Evolutionary conservation across 1,284 basidiomycete species (phyloP).

Genomic region (Malassezia slooffiae): DNA sequence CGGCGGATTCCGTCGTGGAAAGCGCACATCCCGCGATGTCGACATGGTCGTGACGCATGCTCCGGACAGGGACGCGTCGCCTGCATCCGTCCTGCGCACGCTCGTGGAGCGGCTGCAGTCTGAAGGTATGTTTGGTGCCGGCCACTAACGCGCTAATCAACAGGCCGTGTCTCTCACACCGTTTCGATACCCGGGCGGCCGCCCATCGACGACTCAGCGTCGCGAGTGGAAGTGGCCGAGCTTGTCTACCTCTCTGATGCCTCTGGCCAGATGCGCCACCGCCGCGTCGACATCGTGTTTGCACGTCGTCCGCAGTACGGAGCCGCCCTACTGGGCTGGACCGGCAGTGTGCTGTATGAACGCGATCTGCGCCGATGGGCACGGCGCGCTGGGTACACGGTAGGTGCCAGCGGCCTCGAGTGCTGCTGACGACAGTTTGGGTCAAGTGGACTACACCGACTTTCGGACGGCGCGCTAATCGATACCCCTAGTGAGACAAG

Average conservation of each 20-base stretch:
- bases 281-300: conserved; percentile 16
- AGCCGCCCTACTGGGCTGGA: conserved; percentile 17
- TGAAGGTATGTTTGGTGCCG: too few relatives aligned
- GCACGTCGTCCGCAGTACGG: conserved; percentile 10
- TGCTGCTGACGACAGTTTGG: conserved; percentile 14
- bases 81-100: neutral
- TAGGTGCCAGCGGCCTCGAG: neutral
- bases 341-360: conserved; percentile 16
- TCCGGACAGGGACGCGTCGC: neutral
- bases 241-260: conserved; percentile 8
- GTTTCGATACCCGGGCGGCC: conserved; percentile 1
- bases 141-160: too few relatives aligned
- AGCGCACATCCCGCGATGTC: conserved; percentile 13
- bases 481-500: conserved; percentile 5
- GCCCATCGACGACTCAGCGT: neutral
- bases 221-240: conserved; percentile 14
- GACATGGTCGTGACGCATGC: conserved; percentile 13
- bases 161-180: neutral
- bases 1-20: conserved; percentile 17
- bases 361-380: conserved; percentile 17
- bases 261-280: neutral
- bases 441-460: conserved; percentile 4
- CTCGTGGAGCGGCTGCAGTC: conserved; percentile 1
- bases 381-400: conserved; percentile 3
- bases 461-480: neutral